Evolutionary conservation across 2,329 filamentous ascomycete genomes (phyloP), one percentile per base, ranked within the genome.

Genomic region (Westerdykella aurantiaca): DNA sequence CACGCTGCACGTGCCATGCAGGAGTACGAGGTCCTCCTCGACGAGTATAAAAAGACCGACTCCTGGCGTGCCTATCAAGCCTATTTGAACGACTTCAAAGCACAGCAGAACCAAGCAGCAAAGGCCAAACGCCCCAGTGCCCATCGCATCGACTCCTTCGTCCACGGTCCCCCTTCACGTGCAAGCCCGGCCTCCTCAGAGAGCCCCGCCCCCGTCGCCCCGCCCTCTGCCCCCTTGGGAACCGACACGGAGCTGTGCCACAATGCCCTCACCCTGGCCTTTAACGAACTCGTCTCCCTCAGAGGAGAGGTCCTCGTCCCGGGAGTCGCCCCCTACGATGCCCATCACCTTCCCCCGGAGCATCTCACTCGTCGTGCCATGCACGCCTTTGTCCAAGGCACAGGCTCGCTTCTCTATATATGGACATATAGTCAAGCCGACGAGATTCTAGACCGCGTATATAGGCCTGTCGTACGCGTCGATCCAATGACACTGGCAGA

Each of bases 1-100:
- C 57, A 66, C 31, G 66, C 67, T 6, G 64, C 66, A 12, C 56
- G 58, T 18, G 58, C 64, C 22, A 62, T 67, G 59, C 63, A 69
- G 39, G 63, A 64, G 44, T 69, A 61, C 16, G 64, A 68, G 42
- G 52, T 55, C 4, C 60, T 63, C 31, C 67, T 69, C 63, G 66
- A 69, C 41, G 58, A 64, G 38, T 69, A 69, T 49, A 67, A 66
- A 43, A 64, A 60, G 31, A 69, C 64, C 0, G 62, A 66, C 13
- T 57, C 50, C 23, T 68, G 63, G 58, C 60, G 58, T 37, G 62
- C 58, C 39, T 64, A 69, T 31, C 65, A 68, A 38, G 42, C 42
- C 16, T 69, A 69, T 34, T 48, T 69, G 39, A 56, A 54, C 18
- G 57, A 61, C 14, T 69, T 69, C 54, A 66, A 52, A 34, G 41